Evolutionary conservation across 202 grass and related monocot species (phyloP).

Genomic region (Eragrostis tef): DNA sequence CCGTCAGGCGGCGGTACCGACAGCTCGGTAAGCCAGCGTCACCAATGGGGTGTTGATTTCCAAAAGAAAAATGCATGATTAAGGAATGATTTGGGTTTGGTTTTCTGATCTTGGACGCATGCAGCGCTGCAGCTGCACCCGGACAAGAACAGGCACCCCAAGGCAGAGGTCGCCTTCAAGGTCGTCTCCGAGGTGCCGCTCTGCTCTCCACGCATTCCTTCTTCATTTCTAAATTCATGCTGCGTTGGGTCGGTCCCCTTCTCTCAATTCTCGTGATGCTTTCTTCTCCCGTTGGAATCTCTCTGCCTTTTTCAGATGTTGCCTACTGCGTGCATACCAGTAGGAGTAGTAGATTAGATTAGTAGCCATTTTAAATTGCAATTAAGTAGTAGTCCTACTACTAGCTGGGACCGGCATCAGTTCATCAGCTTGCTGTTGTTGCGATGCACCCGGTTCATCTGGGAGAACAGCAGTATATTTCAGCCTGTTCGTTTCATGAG

Average conservation of each 20-base stretch:
- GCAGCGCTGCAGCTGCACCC: slow-evolving; percentile 90
- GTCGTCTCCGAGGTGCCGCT: slow-evolving; percentile 74
- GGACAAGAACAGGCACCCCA: slow-evolving; percentile 93
- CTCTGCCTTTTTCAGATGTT: neutral
- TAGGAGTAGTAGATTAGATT: neutral
- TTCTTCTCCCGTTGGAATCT: neutral
- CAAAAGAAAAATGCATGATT: too few species aligned
- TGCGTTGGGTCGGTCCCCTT: neutral
- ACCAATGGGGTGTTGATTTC: too few species aligned
- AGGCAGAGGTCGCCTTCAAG: slow-evolving; percentile 93
- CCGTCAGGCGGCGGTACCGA: slow-evolving; percentile 60
- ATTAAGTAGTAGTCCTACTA: neutral
- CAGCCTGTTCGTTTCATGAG: neutral
- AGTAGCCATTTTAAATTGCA: neutral
- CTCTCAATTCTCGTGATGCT: slow-evolving; percentile 22
- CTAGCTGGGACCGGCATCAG: neutral
- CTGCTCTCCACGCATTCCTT: neutral
- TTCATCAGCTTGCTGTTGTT: neutral
- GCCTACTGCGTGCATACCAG: neutral
- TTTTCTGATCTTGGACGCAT: neutral
- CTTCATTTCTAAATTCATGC: neutral
- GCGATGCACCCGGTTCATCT: neutral
- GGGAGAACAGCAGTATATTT: neutral
- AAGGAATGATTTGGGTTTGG: neutral
- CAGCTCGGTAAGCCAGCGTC: slow-evolving; percentile 62